Conservation (phyloP, 495 filamentous ascomycete genomes). For the Talaromyces ruber region DNA sequence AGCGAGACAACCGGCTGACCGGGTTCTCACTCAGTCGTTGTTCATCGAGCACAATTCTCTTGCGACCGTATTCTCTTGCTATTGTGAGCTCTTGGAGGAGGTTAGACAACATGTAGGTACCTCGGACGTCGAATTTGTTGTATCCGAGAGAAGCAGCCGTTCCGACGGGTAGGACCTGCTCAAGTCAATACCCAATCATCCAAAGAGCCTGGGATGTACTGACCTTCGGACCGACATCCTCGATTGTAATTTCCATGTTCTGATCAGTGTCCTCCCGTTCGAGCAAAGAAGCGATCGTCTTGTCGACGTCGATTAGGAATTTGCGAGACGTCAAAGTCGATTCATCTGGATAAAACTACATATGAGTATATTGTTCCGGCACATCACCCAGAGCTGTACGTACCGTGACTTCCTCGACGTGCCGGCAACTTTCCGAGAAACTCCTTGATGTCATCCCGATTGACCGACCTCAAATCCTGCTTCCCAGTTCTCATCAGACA, state of each 20-base stretch:
- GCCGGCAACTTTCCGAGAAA: constrained; percentile 25
- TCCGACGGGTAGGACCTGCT: constrained; percentile 65
- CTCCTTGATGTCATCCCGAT: constrained; percentile 25
- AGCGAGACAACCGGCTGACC: constrained; percentile 70
- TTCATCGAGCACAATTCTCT: constrained; percentile 80
- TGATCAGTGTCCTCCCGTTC: constrained; percentile 81
- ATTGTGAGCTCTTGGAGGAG: constrained; percentile 88
- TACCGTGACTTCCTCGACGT: constrained; percentile 41
- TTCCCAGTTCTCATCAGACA: background rate
- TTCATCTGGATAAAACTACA: constrained; percentile 34
- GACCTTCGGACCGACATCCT: constrained; percentile 91
- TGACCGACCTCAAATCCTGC: constrained; percentile 30
- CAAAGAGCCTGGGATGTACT: constrained; percentile 8
- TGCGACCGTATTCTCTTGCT: constrained; percentile 75
- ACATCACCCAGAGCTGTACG: constrained; percentile 7
- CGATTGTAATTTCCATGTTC: constrained; percentile 94
- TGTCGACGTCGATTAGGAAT: constrained; percentile 70
- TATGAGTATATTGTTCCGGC: background rate
- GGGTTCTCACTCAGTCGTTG: constrained; percentile 86
- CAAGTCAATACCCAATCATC: constrained; percentile 4
- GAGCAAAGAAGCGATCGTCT: constrained; percentile 61
- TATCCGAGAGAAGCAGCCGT: constrained; percentile 81
- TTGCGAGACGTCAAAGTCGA: constrained; percentile 45
- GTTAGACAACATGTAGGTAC: constrained; percentile 93
- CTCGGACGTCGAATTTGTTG: constrained; percentile 76